phyloP scores from a whole-genome alignment of 1,284 basidiomycete species.

The Pseudozyma hubeiensis region DNA sequence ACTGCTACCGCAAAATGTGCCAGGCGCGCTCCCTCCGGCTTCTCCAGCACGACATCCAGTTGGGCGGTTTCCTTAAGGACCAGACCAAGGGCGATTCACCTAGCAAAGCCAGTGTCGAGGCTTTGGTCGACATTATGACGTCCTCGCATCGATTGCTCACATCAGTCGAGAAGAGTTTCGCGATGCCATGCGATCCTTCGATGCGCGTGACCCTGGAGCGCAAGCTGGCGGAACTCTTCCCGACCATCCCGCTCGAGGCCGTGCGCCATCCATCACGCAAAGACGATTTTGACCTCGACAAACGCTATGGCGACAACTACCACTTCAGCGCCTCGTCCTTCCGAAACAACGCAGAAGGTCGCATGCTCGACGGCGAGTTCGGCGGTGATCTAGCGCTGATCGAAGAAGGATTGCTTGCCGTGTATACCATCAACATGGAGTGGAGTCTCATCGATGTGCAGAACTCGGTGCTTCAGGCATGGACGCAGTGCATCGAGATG shows the following conservation, averaged over 20 bases:
- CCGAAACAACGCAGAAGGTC: constrained; percentile 64
- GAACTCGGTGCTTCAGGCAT: constrained; percentile 79
- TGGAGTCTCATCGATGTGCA: constrained; percentile 85
- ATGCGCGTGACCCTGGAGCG: constrained; percentile 74
- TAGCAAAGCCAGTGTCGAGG: constrained; percentile 70
- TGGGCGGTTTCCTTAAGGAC: constrained; percentile 61
- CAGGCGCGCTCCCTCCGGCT: constrained; percentile 82
- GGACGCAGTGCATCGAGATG: constrained; percentile 77
- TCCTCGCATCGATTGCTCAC: constrained; percentile 74
- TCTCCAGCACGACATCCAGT: constrained; percentile 67
- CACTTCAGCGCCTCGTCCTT: constrained; percentile 72
- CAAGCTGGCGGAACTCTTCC: constrained; percentile 66
- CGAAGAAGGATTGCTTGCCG: constrained; percentile 69
- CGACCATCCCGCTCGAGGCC: constrained; percentile 65
- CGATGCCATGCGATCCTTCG: constrained; percentile 77
- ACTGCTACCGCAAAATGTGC: constrained; percentile 77
- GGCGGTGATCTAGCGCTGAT: constrained; percentile 41
- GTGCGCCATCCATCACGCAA: constrained; percentile 76
- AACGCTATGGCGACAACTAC: constrained; percentile 84
- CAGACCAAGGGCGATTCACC: constrained; percentile 68
- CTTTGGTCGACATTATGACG: constrained; percentile 75
- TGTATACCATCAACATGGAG: constrained; percentile 80
- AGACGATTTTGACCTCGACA: constrained; percentile 71
- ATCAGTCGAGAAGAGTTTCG: constrained; percentile 76
- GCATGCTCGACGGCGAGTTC: constrained; percentile 27